A percentile compares a stretch with the other conserved stretches of the same genome.
phyloP scores from a whole-genome alignment of 352 stramenopile species.

The Globisporangium viniferum region DNA sequence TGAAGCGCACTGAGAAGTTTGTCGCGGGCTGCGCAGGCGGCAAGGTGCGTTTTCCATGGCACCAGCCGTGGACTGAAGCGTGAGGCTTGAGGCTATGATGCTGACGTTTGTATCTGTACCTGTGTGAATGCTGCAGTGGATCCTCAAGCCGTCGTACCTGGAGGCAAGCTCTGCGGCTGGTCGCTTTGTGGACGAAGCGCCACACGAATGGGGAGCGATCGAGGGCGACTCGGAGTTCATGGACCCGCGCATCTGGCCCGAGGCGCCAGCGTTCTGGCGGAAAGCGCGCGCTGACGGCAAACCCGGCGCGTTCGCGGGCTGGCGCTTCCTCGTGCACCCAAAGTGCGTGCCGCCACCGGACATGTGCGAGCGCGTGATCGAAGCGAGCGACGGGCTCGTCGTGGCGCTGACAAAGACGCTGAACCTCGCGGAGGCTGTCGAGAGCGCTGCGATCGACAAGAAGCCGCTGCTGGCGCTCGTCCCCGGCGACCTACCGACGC shows the following conservation, averaged over 20 bases:
- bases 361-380: conserved; percentile 80
- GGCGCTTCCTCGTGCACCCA: conserved; percentile 72
- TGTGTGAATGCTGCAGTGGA: conserved; percentile 50
- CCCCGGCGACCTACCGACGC: conserved; percentile 42
- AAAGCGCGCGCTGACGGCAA: conserved; percentile 40
- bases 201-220: conserved; percentile 68
- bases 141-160: conserved; percentile 82
- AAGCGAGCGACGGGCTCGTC: conserved; percentile 50
- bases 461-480: conserved; percentile 60
- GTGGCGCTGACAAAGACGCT: conserved; percentile 56
- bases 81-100: background rate
- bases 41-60: conserved; percentile 44
- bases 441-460: conserved; percentile 32
- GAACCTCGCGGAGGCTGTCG: conserved; percentile 30
- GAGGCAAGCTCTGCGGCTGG: conserved; percentile 54
- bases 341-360: conserved; percentile 69
- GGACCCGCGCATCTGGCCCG: conserved; percentile 73
- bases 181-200: conserved; percentile 69
- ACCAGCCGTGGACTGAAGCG: no score
- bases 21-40: conserved; percentile 74
- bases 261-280: conserved; percentile 61
- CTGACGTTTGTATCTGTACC: background rate
- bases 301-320: conserved; percentile 60
- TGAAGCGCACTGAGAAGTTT: conserved; percentile 88
- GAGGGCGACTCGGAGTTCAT: conserved; percentile 57